These are phyloP conservation scores for Senna tora DNA, from an alignment of 306 rosid species.

Conservation along the genomic window DNA sequence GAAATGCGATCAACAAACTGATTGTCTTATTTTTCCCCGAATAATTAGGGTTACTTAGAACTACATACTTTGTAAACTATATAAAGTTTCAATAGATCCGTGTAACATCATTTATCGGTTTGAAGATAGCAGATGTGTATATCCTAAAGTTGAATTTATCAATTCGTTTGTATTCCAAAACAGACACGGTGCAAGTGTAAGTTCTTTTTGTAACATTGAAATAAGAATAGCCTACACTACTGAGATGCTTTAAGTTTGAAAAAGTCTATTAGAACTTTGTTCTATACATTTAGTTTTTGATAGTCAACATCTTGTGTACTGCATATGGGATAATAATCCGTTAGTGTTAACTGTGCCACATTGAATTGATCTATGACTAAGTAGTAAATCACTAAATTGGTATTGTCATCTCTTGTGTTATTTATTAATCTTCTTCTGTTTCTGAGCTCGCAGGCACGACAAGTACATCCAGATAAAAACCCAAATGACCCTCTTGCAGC, in stretches of 20 bases:
- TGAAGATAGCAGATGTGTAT: conserved; percentile 22
- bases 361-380: conserved; percentile 7
- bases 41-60: conserved; percentile 8
- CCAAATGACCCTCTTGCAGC: conserved; percentile 96
- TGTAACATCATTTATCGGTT: conserved; percentile 3
- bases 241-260: conserved; percentile 20
- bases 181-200: not conserved
- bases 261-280: conserved; percentile 18
- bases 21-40: conserved; percentile 16
- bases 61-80: conserved; percentile 18
- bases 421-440: conserved; percentile 22
- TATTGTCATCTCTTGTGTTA: not conserved
- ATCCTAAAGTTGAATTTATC: conserved; percentile 35
- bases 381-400: not conserved
- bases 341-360: not conserved
- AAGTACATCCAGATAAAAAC: conserved; percentile 99
- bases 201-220: conserved; percentile 12
- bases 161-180: conserved; percentile 27
- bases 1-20: not conserved
- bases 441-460: conserved; percentile 73
- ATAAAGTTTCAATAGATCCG: conserved; percentile 15
- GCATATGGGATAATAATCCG: not conserved
- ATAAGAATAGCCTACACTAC: conserved; percentile 21
- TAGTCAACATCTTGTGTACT: conserved; percentile 1
- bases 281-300: not conserved